Base-by-base conservation (phyloP, 208 protist species). In the Crithidia mellificae region DNA sequence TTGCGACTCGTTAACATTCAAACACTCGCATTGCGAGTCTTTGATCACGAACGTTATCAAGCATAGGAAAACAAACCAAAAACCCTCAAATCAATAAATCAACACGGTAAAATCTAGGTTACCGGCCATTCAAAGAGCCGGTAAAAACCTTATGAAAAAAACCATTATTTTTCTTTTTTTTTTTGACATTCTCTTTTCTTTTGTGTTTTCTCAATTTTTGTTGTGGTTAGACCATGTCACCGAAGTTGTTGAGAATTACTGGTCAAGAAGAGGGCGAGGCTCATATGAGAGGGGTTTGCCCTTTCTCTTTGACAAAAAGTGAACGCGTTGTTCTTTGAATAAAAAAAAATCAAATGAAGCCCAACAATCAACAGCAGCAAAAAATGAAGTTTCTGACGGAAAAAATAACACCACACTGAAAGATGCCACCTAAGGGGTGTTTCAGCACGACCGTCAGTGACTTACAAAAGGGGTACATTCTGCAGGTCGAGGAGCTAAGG, bases 161-260 rank as follows among this genome's bases (percentile, higher is more conserved):
- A 38, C 34, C 34, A 38, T 19, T 44, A 14, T 17, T 41, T 24
- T 44, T 41, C n/a, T 36, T 30, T 7, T 49, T 50, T 49, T 32
- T 62, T n/a, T 41, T 55, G 30, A 54, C n/a, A n/a, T 54, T 8
- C 39, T 54, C n/a, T 30, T 27, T 39, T 43, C 20, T 56, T 1
- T 32, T 49, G 4, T 22, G 11, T 57, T 47, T 50, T 63, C 3
- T 51, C 24, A 44, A 38, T 38, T 14, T 57, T 6, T 57, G 32
- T 44, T 65, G 44, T 55, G 46, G 46, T 34, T 39, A 19, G 46
- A 34, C 59, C 59, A 55, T 22, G 44, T 32, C 34, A 49, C 24
- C 27, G 39, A 36, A 58, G 34, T 50, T 56, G 62, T 51, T 20
- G 34, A 51, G 50, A 58, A 65, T 9, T 39, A 41, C 43, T 19